These are phyloP conservation scores for Lodderomyces elongisporus DNA, from an alignment of 1,139 yeast genomes.

Conservation along the genomic window DNA sequence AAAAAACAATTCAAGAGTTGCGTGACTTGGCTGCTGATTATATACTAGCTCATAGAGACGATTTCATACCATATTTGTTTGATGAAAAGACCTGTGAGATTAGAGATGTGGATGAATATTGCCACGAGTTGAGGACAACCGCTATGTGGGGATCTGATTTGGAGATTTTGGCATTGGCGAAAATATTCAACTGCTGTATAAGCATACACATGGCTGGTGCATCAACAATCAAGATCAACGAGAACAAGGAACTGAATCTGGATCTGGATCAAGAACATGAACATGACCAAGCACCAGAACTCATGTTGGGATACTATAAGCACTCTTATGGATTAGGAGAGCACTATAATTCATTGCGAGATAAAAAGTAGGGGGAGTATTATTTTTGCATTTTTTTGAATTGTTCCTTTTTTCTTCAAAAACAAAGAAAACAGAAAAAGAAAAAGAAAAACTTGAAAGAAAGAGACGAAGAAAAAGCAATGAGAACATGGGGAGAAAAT, in stretches of 20 bases:
- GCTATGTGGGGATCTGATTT: constrained; percentile 97
- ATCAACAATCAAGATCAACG: constrained; percentile 56
- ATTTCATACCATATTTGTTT: constrained; percentile 75
- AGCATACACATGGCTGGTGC: constrained; percentile 74
- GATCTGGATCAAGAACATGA: constrained; percentile 28
- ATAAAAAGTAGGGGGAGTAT: constrained; percentile 18
- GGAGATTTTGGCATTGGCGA: constrained; percentile 78
- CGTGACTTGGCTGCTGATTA: constrained; percentile 63
- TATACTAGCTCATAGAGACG: constrained; percentile 59
- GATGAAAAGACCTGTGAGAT: constrained; percentile 66
- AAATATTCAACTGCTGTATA: constrained; percentile 65
- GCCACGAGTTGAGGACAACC: constrained; percentile 61
- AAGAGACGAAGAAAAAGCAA: too few relatives aligned
- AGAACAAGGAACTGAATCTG: too few relatives aligned
- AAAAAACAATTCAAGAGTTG: constrained; percentile 45
- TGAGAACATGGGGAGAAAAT: too few relatives aligned
- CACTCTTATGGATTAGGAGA: constrained; percentile 89
- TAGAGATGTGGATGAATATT: constrained; percentile 64
- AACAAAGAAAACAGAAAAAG: too few relatives aligned
- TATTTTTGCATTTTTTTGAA: too few relatives aligned
- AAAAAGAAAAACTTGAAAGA: too few relatives aligned
- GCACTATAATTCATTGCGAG: constrained; percentile 84
- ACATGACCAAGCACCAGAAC: too few relatives aligned
- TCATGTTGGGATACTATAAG: constrained; percentile 75
- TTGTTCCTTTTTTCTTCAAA: too few relatives aligned